These are phyloP conservation scores for Nitzschia sp. DNA, from an alignment of 108 stramenopile species.

Conservation along the genomic window DNA sequence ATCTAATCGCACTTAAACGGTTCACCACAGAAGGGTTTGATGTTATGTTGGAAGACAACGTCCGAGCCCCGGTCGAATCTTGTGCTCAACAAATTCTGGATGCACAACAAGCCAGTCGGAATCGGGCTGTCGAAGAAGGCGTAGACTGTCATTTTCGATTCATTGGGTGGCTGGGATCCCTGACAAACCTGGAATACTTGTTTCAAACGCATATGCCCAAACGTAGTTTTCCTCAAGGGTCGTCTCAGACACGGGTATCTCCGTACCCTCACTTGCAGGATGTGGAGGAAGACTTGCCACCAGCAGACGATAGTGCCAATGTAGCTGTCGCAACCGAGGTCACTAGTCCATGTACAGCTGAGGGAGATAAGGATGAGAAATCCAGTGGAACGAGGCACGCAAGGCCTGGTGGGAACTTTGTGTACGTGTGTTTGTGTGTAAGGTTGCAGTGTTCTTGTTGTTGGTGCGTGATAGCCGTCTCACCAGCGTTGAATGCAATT, in stretches of 20 bases:
- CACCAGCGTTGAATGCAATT: background rate
- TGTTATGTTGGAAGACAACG: constrained; percentile 88
- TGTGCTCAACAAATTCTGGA: constrained; percentile 68
- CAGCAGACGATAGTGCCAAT: background rate
- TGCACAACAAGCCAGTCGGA: constrained; percentile 39
- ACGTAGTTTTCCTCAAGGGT: constrained; percentile 22
- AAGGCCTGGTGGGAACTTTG: constrained; percentile 73
- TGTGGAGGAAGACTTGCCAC: constrained; percentile 28
- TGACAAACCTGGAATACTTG: constrained; percentile 73
- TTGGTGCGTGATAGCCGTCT: too few species aligned
- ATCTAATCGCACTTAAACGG: constrained; percentile 76
- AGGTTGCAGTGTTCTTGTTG: background rate
- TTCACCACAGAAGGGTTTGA: constrained; percentile 62
- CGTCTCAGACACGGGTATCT: constrained; percentile 23
- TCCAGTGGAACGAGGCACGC: constrained; percentile 23
- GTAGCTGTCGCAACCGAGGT: background rate
- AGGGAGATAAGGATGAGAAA: constrained; percentile 21
- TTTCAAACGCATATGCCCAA: constrained; percentile 57
- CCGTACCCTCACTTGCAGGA: constrained; percentile 68
- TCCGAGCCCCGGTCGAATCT: constrained; percentile 43
- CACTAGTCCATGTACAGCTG: background rate
- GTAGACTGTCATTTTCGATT: constrained; percentile 69
- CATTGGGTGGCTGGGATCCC: constrained; percentile 80
- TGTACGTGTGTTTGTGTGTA: constrained; percentile 15
- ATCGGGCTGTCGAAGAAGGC: constrained; percentile 16